Evolutionary conservation across 257 asterid genomes (phyloP).

Genomic region (Lavandula angustifolia): DNA sequence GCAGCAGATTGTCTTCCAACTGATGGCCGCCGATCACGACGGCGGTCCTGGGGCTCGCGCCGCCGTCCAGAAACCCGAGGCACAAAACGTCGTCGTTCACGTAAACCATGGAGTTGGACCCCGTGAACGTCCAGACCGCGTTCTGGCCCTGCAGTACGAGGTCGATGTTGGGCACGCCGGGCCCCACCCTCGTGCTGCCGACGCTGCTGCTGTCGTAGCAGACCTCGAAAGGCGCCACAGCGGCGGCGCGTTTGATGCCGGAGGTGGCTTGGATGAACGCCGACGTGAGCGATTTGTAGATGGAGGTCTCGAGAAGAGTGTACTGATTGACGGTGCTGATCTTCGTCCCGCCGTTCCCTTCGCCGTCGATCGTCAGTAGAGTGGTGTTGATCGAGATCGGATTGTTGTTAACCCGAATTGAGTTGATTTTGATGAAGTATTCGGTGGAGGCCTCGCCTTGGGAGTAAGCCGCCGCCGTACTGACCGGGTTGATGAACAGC

Average conservation of each 20-base stretch:
- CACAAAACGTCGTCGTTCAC: conserved; percentile 48
- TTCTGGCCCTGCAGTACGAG: conserved; percentile 52
- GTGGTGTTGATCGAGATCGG: conserved; percentile 42
- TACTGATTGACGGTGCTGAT: conserved; percentile 64
- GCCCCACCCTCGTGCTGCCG: conserved; percentile 50
- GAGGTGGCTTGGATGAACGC: conserved; percentile 46
- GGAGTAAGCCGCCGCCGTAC: conserved; percentile 43
- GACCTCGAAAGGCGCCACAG: conserved; percentile 56
- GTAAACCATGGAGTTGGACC: conserved; percentile 61
- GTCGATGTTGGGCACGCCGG: conserved; percentile 49
- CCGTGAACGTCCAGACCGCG: conserved; percentile 56
- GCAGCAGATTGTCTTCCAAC: conserved; percentile 51
- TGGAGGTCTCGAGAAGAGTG: conserved; percentile 53
- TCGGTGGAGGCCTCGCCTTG: conserved; percentile 59
- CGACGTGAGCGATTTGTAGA: conserved; percentile 43
- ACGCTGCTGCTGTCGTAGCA: conserved; percentile 49
- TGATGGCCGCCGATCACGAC: conserved; percentile 64
- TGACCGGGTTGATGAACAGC: conserved; percentile 54
- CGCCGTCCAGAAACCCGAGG: conserved; percentile 58
- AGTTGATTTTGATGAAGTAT: conserved; percentile 55
- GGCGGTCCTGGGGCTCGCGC: conserved; percentile 50
- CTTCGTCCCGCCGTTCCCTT: conserved; percentile 65
- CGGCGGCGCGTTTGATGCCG: conserved; percentile 39
- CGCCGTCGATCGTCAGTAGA: conserved; percentile 40
- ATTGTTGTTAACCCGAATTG: conserved; percentile 42